Evolutionary conservation across 2,329 filamentous ascomycete genomes (phyloP), one percentile per base, ranked within the genome.

Genomic region (Cordyceps militaris): DNA sequence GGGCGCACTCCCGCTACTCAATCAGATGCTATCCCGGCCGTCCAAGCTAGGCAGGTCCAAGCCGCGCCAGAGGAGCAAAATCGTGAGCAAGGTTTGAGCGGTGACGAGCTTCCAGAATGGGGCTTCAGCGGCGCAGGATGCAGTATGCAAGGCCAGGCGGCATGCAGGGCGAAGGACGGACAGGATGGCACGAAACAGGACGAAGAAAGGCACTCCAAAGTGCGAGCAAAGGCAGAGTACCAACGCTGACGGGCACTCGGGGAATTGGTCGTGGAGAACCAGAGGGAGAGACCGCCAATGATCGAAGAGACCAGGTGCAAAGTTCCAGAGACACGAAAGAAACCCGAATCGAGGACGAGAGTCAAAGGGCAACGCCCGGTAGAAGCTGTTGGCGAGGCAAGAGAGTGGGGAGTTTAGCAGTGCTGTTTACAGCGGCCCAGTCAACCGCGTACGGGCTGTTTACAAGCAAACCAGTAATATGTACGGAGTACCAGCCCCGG

Each of bases 131-230:
- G 24, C 34, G 42, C 19, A 50, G 28, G 26, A 50, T 28, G 43
- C 23, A 49, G 9, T 42, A 56, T 56, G 53, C 53, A 56, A 23
- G 44, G 43, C 34, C 44, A 16, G 44, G 21, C 32, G 14, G 34
- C 53, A 56, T 56, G 53, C 53, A 56, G 44, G 53, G 53, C 44
- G 32, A 34, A 42, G 9, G 26, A 23, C 34, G 16, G 21, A 55
- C 21, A 26, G 14, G 4, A 9, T 26, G 47, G n/a, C n/a, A n/a
- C n/a, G 57, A 63, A 54, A 58, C 49, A 57, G 61, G 60, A 52
- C 50, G 38, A 61, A 42, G 51, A 61, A 55, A 57, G 26, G 52
- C 51, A 46, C 36, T 54, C 38, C 50, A 52, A 59, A 55, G 43
- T 38, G 59, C 24, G 26, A 46, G 47, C 38, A 46, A 55, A 19